phyloP scores from a whole-genome alignment of 2,329 filamentous ascomycete species.

The Rachicladosporium sp. region DNA sequence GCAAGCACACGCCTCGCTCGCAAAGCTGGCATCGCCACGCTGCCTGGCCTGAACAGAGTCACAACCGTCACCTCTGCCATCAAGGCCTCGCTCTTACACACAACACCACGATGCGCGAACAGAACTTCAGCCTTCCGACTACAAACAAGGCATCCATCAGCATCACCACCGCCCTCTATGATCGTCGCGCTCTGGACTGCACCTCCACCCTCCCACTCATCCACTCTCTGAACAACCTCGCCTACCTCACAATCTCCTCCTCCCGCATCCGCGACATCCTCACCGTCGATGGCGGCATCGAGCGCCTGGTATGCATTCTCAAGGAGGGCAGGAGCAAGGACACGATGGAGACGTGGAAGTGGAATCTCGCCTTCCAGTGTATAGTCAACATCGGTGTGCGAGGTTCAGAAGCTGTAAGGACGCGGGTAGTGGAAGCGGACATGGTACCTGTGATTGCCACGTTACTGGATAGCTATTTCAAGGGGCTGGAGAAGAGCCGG shows the following conservation, averaged over 20 bases:
- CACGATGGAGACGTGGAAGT: constrained; percentile 99
- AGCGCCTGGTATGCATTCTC: constrained; percentile 90
- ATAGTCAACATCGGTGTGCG: constrained; percentile 97
- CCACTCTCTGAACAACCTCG: constrained; percentile 97
- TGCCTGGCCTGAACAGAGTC: too few relatives aligned
- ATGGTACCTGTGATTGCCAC: constrained; percentile 99
- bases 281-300: constrained; percentile 96
- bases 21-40: too few relatives aligned
- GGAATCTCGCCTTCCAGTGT: constrained; percentile 97
- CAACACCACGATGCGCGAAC: constrained; percentile 77
- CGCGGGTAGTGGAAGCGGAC: constrained; percentile 91
- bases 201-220: constrained; percentile 95
- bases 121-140: constrained; percentile 98
- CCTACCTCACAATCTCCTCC: constrained; percentile 94
- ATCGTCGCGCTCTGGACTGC: constrained; percentile 92
- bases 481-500: constrained; percentile 82
- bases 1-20: too few relatives aligned
- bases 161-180: constrained; percentile 96
- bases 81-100: constrained; percentile 2
- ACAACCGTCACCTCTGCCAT: too few relatives aligned
- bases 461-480: constrained; percentile 96
- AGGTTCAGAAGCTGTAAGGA: constrained; percentile 86
- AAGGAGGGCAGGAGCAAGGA: constrained; percentile 95
- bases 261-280: constrained; percentile 95
- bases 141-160: constrained; percentile 98